Conservation (phyloP, 306 rosid species). For the Prunus dulcis region DNA sequence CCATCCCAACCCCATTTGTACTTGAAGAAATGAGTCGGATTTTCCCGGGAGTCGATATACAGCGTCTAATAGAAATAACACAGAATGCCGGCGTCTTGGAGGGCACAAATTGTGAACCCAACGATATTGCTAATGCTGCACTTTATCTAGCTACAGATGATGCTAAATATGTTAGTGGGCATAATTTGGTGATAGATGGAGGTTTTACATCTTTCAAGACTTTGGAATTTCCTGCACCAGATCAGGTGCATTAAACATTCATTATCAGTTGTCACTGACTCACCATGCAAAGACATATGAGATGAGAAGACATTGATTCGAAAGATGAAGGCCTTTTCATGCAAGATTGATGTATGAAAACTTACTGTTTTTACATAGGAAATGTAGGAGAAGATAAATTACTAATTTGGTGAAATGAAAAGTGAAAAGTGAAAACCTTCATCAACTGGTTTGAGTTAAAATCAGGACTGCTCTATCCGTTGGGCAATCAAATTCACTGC, state of each 20-base stretch:
- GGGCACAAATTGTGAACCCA: conserved; percentile 65
- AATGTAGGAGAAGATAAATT: neutral
- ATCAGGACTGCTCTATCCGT: conserved; percentile 45
- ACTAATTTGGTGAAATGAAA: neutral
- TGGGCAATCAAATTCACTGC: conserved; percentile 74
- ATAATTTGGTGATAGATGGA: conserved; percentile 84
- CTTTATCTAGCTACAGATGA: conserved; percentile 76
- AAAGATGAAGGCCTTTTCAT: too few species aligned
- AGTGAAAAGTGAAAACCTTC: neutral
- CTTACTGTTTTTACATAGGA: neutral
- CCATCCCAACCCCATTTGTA: conserved; percentile 64
- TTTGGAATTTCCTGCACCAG: conserved; percentile 43
- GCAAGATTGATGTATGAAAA: neutral
- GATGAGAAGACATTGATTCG: neutral
- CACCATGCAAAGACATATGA: neutral
- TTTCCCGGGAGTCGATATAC: conserved; percentile 42
- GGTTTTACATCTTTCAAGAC: conserved; percentile 81
- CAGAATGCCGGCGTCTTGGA: conserved; percentile 41
- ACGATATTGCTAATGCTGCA: conserved; percentile 79
- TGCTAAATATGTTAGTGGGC: conserved; percentile 78
- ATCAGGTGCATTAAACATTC: conserved; percentile 41
- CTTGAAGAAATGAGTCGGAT: conserved; percentile 45
- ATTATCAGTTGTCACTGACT: neutral
- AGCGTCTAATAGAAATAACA: conserved; percentile 39
- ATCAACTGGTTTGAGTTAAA: neutral